Conservation (phyloP, 257 asterid species). For the Striga asiatica region DNA sequence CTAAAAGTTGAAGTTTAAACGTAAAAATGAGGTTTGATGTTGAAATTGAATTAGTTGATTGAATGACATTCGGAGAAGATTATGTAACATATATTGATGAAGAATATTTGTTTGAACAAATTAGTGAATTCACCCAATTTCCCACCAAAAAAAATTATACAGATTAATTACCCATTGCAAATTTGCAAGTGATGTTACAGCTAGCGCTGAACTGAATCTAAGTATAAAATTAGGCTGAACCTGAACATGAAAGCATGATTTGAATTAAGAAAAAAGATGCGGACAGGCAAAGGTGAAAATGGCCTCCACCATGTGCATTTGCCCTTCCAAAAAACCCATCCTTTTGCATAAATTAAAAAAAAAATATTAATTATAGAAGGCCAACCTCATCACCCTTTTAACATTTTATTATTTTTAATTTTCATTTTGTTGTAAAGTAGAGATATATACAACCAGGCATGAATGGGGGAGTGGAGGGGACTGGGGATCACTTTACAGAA, state of each 20-base stretch:
- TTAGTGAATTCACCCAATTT: too few relatives aligned
- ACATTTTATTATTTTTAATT: neutral
- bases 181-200: too few relatives aligned
- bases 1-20: too few relatives aligned
- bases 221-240: slow-evolving; percentile 15
- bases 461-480: neutral
- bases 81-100: too few relatives aligned
- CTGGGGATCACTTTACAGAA: slow-evolving; percentile 18
- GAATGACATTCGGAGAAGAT: too few relatives aligned
- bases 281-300: slow-evolving; percentile 20
- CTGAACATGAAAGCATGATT: slow-evolving; percentile 40
- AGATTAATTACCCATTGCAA: too few relatives aligned
- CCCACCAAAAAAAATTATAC: too few relatives aligned
- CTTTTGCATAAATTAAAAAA: neutral
- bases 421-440: slow-evolving; percentile 6
- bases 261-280: slow-evolving; percentile 11
- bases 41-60: too few relatives aligned
- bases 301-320: slow-evolving; percentile 58
- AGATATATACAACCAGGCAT: slow-evolving; percentile 42
- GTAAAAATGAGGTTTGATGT: too few relatives aligned
- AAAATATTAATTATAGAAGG: neutral
- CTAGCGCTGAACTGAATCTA: too few relatives aligned
- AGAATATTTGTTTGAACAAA: too few relatives aligned
- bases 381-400: slow-evolving; percentile 1
- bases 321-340: slow-evolving; percentile 13